Conservation (phyloP, 495 filamentous ascomycete species). For the Annulohypoxylon bovei region DNA sequence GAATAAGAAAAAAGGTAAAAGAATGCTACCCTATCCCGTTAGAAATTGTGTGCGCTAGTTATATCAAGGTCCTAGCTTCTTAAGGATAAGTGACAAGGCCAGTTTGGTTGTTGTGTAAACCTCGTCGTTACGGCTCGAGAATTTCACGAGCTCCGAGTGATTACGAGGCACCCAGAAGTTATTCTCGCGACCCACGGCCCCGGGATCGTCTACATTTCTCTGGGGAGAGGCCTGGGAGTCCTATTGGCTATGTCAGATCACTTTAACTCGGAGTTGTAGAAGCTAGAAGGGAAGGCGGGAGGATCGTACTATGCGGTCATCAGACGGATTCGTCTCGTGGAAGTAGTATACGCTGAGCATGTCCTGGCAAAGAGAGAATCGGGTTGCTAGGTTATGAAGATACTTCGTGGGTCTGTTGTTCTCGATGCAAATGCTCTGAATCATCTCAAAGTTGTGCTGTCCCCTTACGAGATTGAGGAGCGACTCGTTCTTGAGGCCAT, state of each 20-base stretch:
- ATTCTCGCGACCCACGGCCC: background rate
- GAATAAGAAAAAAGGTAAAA: no score
- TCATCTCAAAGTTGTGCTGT: slow-evolving; percentile 8
- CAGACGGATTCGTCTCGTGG: background rate
- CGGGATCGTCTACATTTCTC: background rate
- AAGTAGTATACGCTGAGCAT: background rate
- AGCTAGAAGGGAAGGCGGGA: background rate
- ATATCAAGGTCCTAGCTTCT: background rate
- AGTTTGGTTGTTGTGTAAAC: background rate
- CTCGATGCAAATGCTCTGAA: slow-evolving; percentile 1
- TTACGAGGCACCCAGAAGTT: background rate
- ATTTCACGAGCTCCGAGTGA: slow-evolving; percentile 1
- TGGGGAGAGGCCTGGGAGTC: background rate
- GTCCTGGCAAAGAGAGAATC: background rate
- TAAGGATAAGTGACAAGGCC: background rate
- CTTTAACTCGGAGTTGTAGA: background rate
- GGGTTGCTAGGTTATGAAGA: background rate
- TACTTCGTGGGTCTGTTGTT: background rate
- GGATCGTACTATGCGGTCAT: slow-evolving; percentile 1
- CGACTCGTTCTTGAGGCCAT: slow-evolving; percentile 1
- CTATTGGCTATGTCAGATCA: background rate
- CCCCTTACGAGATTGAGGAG: background rate
- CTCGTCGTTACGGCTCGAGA: background rate
- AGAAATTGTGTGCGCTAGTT: no score
- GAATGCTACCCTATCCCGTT: no score